Base-by-base conservation (phyloP, 2,329 filamentous ascomycete genomes). In the Aspergillus quadricinctus region DNA sequence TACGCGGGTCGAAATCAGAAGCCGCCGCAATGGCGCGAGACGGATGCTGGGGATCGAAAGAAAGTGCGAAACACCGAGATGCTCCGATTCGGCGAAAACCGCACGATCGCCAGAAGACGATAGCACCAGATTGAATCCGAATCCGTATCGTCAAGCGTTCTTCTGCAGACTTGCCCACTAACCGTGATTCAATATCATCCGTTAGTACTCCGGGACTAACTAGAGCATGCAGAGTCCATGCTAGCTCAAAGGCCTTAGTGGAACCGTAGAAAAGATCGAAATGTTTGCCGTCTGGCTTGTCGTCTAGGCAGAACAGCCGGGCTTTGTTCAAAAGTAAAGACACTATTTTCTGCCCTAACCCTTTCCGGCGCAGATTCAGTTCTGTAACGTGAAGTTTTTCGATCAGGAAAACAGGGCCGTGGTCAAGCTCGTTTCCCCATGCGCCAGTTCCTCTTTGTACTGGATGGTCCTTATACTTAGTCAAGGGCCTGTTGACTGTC, bases 401-500 rank as follows among this genome's bases (percentile, higher is more conserved):
- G 48, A 73, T 64, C 11, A 70, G 58, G n/a, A 72, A 63, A 48
- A 72, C 60, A 56, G 64, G 62, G 46, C 69, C 67, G 27, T 58
- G 9, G 57, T 69, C 62, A 49, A 71, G 61, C 58, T 70, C 62
- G 17, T 64, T 49, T 49, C 63, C 64, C 68, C 64, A 72, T 50
- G 66, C 50, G 48, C 66, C 61, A 49, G 62, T 64, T 55, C 68
- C 68, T 58, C 60, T 65, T 58, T 66, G 66, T 31, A 68, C 58
- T 9, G 60, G 61, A 55, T 70, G 71, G 11, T 65, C 53, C 45
- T 68, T 67, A 55, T 69, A 71, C 49, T 74, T 69, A 25, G 57
- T 35, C 46, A n/a, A n/a, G n/a, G n/a, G n/a, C n/a, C n/a, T n/a
- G n/a, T 68, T 69, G 25, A 77, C 61, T 52, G 64, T 64, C 61